Percentiles rank a stretch among this genome's conserved stretches.
These are phyloP conservation scores for Phytophthora vignae DNA, from an alignment of 352 stramenopile species.

Conservation along the genomic window DNA sequence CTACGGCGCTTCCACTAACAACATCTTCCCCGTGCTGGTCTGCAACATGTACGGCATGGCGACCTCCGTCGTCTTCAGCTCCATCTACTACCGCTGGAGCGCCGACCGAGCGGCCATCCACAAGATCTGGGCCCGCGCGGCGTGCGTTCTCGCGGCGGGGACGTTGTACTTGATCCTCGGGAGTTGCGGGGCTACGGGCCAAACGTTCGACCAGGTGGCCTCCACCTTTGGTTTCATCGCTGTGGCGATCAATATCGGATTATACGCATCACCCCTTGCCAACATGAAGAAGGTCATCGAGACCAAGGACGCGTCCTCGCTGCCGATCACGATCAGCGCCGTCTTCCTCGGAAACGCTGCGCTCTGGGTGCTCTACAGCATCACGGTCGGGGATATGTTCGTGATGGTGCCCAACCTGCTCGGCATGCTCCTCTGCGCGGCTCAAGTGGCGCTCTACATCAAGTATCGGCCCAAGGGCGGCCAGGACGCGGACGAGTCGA, in stretches of 20 bases:
- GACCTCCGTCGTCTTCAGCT: conserved; percentile 37
- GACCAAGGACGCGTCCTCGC: conserved; percentile 36
- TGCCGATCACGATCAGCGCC: conserved; percentile 39
- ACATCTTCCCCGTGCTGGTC: conserved; percentile 42
- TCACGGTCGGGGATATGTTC: conserved; percentile 34
- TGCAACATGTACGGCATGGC: conserved; percentile 38
- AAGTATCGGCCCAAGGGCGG: conserved; percentile 23
- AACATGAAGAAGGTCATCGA: conserved; percentile 47
- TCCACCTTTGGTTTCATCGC: conserved; percentile 38
- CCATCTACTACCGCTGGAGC: conserved; percentile 42
- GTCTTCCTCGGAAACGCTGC: conserved; percentile 41
- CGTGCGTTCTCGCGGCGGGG: conserved; percentile 14
- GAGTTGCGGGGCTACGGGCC: conserved; percentile 33
- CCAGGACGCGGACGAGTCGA: conserved; percentile 14
- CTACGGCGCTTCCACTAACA: conserved; percentile 47
- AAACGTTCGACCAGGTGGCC: conserved; percentile 34
- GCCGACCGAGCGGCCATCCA: conserved; percentile 28
- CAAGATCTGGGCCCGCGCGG: conserved; percentile 31
- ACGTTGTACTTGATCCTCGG: conserved; percentile 43
- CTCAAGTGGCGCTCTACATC: conserved; percentile 40
- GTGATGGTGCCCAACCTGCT: conserved; percentile 44
- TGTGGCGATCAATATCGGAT: conserved; percentile 38
- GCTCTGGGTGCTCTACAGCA: conserved; percentile 39
- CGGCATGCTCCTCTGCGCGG: conserved; percentile 35
- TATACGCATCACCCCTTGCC: conserved; percentile 40